phyloP scores from a whole-genome alignment of 2,329 filamentous ascomycete species.

The Venturia asperata region DNA sequence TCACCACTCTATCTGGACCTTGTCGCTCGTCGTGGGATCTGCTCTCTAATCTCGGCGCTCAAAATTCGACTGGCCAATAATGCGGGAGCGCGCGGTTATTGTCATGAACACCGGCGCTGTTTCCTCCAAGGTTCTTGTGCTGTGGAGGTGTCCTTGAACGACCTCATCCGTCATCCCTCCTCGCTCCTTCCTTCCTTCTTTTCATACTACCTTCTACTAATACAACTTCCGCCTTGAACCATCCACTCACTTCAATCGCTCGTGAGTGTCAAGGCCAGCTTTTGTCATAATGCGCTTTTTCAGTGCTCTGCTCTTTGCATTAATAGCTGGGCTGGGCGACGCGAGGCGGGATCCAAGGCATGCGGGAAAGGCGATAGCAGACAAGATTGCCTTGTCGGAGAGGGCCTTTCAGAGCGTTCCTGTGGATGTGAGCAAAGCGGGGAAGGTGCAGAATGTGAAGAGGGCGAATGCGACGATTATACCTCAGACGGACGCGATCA shows the following conservation, averaged over 20 bases:
- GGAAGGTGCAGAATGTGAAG: background rate
- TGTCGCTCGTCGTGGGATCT: background rate
- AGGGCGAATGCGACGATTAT: conserved; percentile 3
- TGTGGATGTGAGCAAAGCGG: background rate
- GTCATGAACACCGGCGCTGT: background rate
- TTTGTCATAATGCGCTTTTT: background rate
- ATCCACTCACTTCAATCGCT: background rate
- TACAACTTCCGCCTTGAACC: background rate
- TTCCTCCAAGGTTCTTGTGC: too few species aligned
- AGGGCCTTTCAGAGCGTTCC: background rate
- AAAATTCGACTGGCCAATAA: too few species aligned
- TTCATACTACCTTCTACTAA: background rate
- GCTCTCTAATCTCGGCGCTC: background rate
- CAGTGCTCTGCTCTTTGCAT: conserved; percentile 1
- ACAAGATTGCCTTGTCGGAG: background rate
- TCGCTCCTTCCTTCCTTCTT: background rate
- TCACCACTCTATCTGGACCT: conserved; percentile 3
- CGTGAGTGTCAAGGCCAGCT: background rate
- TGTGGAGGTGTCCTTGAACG: background rate
- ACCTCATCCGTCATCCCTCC: background rate
- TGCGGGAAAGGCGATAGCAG: conserved; percentile 10
- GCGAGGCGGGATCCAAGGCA: conserved; percentile 14
- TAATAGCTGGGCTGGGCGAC: background rate
- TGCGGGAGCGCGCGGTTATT: background rate
- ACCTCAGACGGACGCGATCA: conserved; percentile 15